Evolutionary conservation across 306 rosid species (phyloP), one percentile per base, ranked within the genome.

Genomic region (Vicia villosa): DNA sequence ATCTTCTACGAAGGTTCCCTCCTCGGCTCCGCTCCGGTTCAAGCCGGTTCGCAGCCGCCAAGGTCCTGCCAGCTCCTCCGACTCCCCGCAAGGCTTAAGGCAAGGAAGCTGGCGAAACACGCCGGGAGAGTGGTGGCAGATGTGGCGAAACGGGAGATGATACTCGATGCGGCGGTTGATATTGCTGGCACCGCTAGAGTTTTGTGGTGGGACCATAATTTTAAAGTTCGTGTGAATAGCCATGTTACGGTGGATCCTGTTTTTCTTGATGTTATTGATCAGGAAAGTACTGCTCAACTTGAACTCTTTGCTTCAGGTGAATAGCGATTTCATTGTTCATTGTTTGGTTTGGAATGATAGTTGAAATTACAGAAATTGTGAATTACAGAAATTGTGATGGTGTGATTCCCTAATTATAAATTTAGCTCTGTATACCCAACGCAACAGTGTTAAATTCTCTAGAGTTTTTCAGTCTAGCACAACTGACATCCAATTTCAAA

Each of bases 201-300:
- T 3, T 52, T 88, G 12, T 87, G 94, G 86, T 94, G 97, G 97
- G 90, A 82, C 61, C 96, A 94, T 17, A 52, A 20, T 20, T 94
- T 94, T 10, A 79, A 47, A 68, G 84, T 90, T 32, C 91, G 80
- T 85, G 95, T 94, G 63, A 87, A 94, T 36, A 90, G 97, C 73
- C 94, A 49, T 21, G 43, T 94, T 38, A 88, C 91, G 68, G 97
- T 90, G 5, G 97, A 94, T 79, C 97, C 98, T 0, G 73, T 94
- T n/a, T 87, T 87, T 20, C 89, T 94, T 16, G 96, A 90, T 36
- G 89, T 94, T 16, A 78, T 88, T 49, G 85, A 86, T 66, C 97
- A 94, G 79, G 85, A 94, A 5, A 88, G 50, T 36, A 83, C 30
- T 5, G 80, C 96, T 0, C 79, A 83, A 12, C 54, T 90, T 77